Base-by-base conservation (phyloP, 371 early-diverging fungal genomes). In the Actinomortierella wolfii region DNA sequence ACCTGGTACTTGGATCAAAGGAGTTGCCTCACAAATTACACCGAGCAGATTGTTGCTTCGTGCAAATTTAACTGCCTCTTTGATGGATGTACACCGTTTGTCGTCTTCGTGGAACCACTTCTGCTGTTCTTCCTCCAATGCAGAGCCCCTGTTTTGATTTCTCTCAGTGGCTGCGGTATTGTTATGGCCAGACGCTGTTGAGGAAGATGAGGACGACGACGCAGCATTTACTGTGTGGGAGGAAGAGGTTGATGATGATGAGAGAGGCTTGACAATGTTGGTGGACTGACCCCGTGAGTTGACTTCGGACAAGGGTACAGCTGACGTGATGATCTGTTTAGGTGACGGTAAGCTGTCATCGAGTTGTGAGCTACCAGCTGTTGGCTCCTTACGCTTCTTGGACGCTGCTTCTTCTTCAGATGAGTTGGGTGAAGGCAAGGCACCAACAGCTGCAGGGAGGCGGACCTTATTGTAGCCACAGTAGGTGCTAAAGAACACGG, bases 1-100 rank as follows among this genome's bases (percentile, higher is more conserved):
- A 13, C 86, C 81, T 1, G 98, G 97, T 7, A 94, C 94, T 71
- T 92, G 90, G 34, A 94, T 87, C 79, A 95, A 66, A 8, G 94
- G 94, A 34, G 89, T 87, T 6, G 95, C 93, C 54, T 91, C 89
- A 66, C 92, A 94, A 54, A 97, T 86, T 15, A 97, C 76, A 9
- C 97, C 97, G 40, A 97, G 77, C 24, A 96, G 61, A 21, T 47
- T 47, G 59, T 83, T 85, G 53, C 80, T 78, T 64, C 87, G 89
- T 3, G 89, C 82, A 76, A 91, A 89, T 46, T 86, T 82, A 54
- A 91, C 83, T 13, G 89, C 87, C 68, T 87, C 88, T 57, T 89
- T 89, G 57, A 91, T 77, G 25, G 86, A 85, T 29, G 76, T 69
- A 48, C 86, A 83, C 54, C 85, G 64, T 8, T 71, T 54, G 56